Conservation (phyloP, 2,329 filamentous ascomycete genomes). For the Aspergillus fructus region DNA sequence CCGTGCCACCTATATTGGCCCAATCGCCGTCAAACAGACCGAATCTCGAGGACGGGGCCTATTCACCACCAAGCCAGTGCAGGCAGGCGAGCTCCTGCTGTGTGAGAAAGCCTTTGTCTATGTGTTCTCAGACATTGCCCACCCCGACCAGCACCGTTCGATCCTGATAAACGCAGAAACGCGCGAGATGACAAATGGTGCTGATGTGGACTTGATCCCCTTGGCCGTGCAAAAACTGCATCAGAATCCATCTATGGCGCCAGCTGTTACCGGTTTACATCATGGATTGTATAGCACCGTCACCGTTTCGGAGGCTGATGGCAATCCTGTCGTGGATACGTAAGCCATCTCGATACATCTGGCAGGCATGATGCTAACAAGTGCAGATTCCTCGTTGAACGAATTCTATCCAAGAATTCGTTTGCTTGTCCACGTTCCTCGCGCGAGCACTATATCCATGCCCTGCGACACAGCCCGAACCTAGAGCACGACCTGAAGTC, state of each 20-base stretch:
- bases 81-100: constrained; percentile 52
- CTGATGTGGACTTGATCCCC: constrained; percentile 43
- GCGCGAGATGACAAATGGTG: constrained; percentile 33
- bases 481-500: neutral
- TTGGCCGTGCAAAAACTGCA: constrained; percentile 48
- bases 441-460: constrained; percentile 15
- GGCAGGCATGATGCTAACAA: constrained; percentile 3
- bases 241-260: constrained; percentile 37
- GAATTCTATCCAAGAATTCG: constrained; percentile 44
- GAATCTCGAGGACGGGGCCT: constrained; percentile 50
- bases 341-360: constrained; percentile 29
- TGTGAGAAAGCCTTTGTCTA: constrained; percentile 58
- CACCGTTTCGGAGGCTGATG: constrained; percentile 31
- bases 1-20: constrained; percentile 47
- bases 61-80: constrained; percentile 51
- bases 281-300: constrained; percentile 42
- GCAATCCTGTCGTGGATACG: constrained; percentile 47
- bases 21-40: constrained; percentile 44
- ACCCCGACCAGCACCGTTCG: constrained; percentile 10
- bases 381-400: constrained; percentile 48
- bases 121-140: constrained; percentile 15
- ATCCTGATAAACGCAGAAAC: constrained; percentile 42
- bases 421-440: constrained; percentile 40
- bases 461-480: neutral
- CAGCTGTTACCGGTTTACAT: constrained; percentile 38